These are phyloP conservation scores for Saussurea involucrata DNA, from an alignment of 129 eudicot genomes.

Conservation along the genomic window DNA sequence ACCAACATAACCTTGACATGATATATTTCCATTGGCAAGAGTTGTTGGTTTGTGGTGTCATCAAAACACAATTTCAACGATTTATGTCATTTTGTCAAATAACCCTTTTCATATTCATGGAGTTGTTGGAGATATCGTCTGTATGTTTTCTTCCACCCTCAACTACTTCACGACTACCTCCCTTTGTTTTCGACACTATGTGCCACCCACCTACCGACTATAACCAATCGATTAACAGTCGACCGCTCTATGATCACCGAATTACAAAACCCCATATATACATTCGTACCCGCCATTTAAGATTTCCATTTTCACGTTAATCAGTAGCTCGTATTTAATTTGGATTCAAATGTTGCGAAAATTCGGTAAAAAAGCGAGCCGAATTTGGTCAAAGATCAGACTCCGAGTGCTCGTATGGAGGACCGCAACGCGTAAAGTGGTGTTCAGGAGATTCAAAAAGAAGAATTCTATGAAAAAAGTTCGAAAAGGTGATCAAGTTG, in stretches of 20 bases:
- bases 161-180: constrained; percentile 28
- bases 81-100: constrained; percentile 49
- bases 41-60: constrained; percentile 57
- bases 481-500: constrained; percentile 17
- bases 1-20: background rate
- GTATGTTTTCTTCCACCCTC: constrained; percentile 22
- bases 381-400: constrained; percentile 54
- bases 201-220: background rate
- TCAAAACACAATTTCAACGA: constrained; percentile 30
- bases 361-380: constrained; percentile 41
- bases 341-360: constrained; percentile 25
- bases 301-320: background rate
- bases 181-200: constrained; percentile 3
- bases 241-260: background rate
- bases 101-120: constrained; percentile 43
- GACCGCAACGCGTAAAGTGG: constrained; percentile 53
- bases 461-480: constrained; percentile 17
- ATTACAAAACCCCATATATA: constrained; percentile 1
- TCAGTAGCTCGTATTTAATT: background rate
- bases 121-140: constrained; percentile 52
- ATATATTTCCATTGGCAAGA: constrained; percentile 42
- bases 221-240: background rate
- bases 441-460: constrained; percentile 56
- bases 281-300: background rate
- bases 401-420: constrained; percentile 48